These are phyloP conservation scores for Paraphoma sp. DNA, from an alignment of 2,329 filamentous ascomycete species.

Conservation along the genomic window DNA sequence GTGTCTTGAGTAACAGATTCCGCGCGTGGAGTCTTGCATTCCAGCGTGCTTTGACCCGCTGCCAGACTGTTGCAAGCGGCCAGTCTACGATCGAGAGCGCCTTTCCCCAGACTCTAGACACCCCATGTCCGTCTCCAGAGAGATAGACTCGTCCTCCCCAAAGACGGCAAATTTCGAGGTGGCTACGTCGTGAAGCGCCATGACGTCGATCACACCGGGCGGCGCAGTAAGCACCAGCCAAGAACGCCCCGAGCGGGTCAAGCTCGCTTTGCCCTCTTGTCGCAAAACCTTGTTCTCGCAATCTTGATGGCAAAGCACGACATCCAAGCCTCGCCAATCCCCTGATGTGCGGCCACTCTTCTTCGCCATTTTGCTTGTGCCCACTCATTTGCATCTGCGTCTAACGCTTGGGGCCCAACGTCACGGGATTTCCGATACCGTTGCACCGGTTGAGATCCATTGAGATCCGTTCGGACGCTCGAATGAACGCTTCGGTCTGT, in stretches of 20 bases:
- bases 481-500: not conserved
- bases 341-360: slow-evolving; percentile 4
- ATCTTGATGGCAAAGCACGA: slow-evolving; percentile 11
- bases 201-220: slow-evolving; percentile 7
- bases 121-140: not conserved
- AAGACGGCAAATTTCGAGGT: not conserved
- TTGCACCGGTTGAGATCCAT: not conserved
- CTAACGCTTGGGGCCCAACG: not conserved
- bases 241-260: slow-evolving; percentile 3
- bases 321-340: slow-evolving; percentile 24
- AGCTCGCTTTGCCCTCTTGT: slow-evolving; percentile 2
- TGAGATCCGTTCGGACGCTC: not conserved
- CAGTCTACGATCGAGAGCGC: not conserved
- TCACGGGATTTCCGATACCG: not conserved
- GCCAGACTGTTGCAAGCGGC: not conserved
- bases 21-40: slow-evolving; percentile 5
- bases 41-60: not conserved
- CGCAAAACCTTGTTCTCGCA: slow-evolving; percentile 7
- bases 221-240: slow-evolving; percentile 17
- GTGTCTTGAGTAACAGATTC: not conserved
- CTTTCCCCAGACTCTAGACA: not conserved
- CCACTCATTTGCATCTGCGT: not conserved
- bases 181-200: slow-evolving; percentile 1
- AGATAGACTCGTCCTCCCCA: no score
- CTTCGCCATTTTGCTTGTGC: slow-evolving; percentile 11